phyloP scores from a whole-genome alignment of 805 yeast genomes.

The Candida suzukii region DNA sequence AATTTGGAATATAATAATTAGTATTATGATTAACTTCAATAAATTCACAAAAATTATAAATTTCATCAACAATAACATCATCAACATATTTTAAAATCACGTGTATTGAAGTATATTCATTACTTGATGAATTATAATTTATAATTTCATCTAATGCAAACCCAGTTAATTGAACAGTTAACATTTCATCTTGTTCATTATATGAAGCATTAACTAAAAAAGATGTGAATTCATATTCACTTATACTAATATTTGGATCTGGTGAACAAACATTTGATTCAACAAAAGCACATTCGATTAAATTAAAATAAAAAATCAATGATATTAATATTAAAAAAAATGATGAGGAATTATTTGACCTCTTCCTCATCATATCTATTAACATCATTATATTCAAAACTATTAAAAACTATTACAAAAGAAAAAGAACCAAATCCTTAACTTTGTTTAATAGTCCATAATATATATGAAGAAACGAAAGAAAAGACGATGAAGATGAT shows the following conservation, averaged over 20 bases:
- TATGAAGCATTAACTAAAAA: constrained; percentile 15
- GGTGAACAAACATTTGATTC: neutral
- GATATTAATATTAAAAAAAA: too few species aligned
- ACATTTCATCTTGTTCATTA: constrained; percentile 4
- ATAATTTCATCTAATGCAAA: constrained; percentile 21
- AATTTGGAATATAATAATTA: constrained; percentile 7
- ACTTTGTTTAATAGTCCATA: too few species aligned
- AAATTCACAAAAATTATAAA: constrained; percentile 35
- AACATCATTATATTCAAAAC: too few species aligned
- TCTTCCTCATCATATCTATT: too few species aligned
- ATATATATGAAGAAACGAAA: too few species aligned
- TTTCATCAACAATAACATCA: constrained; percentile 30
- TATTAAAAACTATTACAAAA: too few species aligned
- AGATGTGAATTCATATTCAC: constrained; percentile 5
- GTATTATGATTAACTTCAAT: constrained; percentile 13
- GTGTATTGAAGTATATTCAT: constrained; percentile 42
- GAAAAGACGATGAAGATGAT: too few species aligned
- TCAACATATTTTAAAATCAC: constrained; percentile 38
- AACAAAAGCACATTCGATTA: neutral
- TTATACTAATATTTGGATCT: neutral
- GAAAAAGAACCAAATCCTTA: too few species aligned
- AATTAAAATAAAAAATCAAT: too few species aligned
- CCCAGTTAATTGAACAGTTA: constrained; percentile 2
- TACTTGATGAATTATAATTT: constrained; percentile 39
- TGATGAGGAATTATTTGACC: too few species aligned